Evolutionary conservation across 1,139 yeast genomes (phyloP), one percentile per base, ranked within the genome.

Genomic region (Fermentozyma sake): DNA sequence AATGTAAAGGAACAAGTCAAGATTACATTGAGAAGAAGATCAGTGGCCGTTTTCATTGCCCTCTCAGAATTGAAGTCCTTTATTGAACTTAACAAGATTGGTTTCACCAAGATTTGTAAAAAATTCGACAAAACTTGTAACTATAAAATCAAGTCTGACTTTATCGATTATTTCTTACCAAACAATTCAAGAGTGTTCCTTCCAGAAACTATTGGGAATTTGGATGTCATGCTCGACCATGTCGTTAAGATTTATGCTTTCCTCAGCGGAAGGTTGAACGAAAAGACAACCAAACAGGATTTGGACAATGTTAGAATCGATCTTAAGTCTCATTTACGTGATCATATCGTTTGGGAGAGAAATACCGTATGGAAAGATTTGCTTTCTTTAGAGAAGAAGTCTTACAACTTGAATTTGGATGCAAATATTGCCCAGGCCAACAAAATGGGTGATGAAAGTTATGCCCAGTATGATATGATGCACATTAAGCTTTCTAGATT

Each of bases 341-440:
- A 89, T 46, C 95, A 87, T 54, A 84, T 89, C 27, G 95, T 87
- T 11, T 89, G 95, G 94, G 96, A 87, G 56, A 72, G 97, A 52
- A 86, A 86, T 53, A 89, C 96, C 0, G 96, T 89, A 14, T 89
- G 97, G 97, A 80, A 91, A 48, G 96, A 89, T 50, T 80, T 89
- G 85, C 80, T 87, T 50, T 91, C 91, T 8, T 59, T 87, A 47
- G 96, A 89, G 53, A 74, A 94, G 48, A 78, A 68, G 34, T 48
- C 58, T 14, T 61, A 63, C 38, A 55, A 56, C 33, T 44, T 60
- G 38, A 52, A 58, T 37, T 40, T 58, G 11, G 60, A 57, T 28
- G 54, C 45, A 30, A 38, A 45, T 22, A 49, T 53, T 13, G 45
- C 52, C 3, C 41, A 51, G 22, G 40, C 44, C 23, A 38, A 44